phyloP scores from a whole-genome alignment of 164 flowering plant genomes.

The Magnolia changhungtana region DNA sequence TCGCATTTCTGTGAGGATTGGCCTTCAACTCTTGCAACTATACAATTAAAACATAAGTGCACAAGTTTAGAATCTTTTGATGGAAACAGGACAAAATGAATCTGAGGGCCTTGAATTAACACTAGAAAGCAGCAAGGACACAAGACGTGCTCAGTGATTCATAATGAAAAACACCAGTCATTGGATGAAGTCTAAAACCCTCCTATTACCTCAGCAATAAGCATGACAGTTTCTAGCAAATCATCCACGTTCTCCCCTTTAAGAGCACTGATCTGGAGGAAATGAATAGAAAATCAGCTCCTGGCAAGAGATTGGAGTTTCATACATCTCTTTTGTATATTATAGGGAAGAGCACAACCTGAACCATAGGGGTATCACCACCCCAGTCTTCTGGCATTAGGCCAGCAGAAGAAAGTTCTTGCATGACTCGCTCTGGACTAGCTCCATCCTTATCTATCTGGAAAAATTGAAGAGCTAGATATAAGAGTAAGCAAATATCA shows the following conservation, averaged over 20 bases:
- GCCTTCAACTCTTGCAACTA: conserved; percentile 94
- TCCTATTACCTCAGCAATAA: conserved; percentile 79
- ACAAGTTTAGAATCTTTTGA: not conserved
- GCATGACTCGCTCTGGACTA: conserved; percentile 82
- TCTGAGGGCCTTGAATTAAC: too few relatives aligned
- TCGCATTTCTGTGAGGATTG: conserved; percentile 87
- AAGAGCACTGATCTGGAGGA: conserved; percentile 82
- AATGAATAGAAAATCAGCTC: conserved; percentile 4
- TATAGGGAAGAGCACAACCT: conserved; percentile 34
- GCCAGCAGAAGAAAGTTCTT: conserved; percentile 90
- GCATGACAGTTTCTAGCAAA: conserved; percentile 82
- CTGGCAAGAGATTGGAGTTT: conserved; percentile 1
- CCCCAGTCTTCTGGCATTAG: conserved; percentile 98
- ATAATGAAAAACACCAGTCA: not conserved
- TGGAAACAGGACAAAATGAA: not conserved
- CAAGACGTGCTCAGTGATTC: not conserved
- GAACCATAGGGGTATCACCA: conserved; percentile 88
- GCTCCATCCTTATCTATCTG: conserved; percentile 98
- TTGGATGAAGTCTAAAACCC: not conserved
- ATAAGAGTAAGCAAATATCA: conserved; percentile 2
- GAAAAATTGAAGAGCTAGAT: conserved; percentile 9
- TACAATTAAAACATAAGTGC: conserved; percentile 6
- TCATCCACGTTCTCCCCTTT: conserved; percentile 85
- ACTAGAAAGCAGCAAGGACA: not conserved
- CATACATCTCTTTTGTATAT: not conserved